Conservation (phyloP, 257 asterid species). For the Echium plantagineum region DNA sequence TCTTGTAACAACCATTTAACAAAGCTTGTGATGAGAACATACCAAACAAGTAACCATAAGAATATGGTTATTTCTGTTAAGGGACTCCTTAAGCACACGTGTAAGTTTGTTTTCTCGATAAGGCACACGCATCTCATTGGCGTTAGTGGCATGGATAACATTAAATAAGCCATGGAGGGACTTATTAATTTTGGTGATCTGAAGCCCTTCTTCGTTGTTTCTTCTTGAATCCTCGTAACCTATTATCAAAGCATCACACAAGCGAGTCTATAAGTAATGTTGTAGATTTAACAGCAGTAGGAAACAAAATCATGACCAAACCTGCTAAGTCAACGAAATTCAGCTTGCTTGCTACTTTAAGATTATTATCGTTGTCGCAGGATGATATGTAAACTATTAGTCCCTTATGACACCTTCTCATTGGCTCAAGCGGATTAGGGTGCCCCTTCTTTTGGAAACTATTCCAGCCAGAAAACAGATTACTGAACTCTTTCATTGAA, state of each 20-base stretch:
- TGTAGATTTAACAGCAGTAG: too few relatives aligned
- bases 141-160: conserved; percentile 54
- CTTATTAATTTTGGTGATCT: conserved; percentile 48
- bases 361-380: conserved; percentile 21
- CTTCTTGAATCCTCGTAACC: conserved; percentile 77
- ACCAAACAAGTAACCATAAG: conserved; percentile 74
- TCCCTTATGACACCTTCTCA: conserved; percentile 49
- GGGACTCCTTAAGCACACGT: conserved; percentile 66
- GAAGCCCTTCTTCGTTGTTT: conserved; percentile 42
- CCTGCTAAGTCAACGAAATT: conserved; percentile 91
- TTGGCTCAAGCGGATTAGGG: conserved; percentile 27
- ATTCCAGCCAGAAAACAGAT: conserved; percentile 23
- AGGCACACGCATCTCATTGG: conserved; percentile 57
- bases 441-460: conserved; percentile 19
- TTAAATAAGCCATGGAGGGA: conserved; percentile 50
- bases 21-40: conserved; percentile 14
- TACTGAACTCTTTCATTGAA: conserved; percentile 37
- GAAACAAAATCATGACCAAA: conserved; percentile 6
- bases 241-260: conserved; percentile 9
- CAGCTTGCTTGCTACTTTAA: conserved; percentile 41
- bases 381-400: conserved; percentile 46
- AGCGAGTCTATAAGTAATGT: too few relatives aligned
- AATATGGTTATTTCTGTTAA: conserved; percentile 49
- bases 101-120: conserved; percentile 79
- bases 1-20: conserved; percentile 2